These are phyloP conservation scores for Pestalotiopsis sp. DNA, from an alignment of 2,329 filamentous ascomycete genomes.

Conservation along the genomic window DNA sequence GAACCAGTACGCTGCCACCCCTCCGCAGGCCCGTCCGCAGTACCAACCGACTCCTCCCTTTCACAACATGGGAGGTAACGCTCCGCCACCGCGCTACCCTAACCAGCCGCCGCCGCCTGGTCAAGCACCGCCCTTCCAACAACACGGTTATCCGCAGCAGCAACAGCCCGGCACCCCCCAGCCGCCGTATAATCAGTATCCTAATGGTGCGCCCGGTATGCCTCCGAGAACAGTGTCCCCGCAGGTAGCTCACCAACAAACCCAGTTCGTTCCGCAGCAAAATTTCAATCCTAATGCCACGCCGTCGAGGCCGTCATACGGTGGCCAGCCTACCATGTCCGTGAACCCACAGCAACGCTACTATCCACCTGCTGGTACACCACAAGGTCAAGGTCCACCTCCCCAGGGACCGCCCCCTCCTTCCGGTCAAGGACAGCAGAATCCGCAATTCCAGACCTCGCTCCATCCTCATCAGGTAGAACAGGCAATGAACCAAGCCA, in stretches of 20 bases:
- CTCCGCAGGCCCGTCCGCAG: slow-evolving; percentile 44
- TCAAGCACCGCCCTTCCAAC: slow-evolving; percentile 24
- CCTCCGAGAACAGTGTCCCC: slow-evolving; percentile 32
- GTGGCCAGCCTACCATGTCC: slow-evolving; percentile 27
- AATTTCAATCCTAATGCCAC: slow-evolving; percentile 28
- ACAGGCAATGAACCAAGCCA: slow-evolving; percentile 35
- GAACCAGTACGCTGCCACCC: slow-evolving; percentile 45
- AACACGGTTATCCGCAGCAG: slow-evolving; percentile 29
- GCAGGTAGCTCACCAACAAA: slow-evolving; percentile 30
- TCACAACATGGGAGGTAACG: slow-evolving; percentile 42
- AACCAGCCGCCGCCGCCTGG: slow-evolving; percentile 24
- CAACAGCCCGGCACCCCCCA: slow-evolving; percentile 30
- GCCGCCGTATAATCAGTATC: slow-evolving; percentile 28
- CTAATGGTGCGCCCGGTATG: slow-evolving; percentile 27
- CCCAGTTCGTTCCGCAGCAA: slow-evolving; percentile 29
- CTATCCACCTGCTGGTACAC: slow-evolving; percentile 26
- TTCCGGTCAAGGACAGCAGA: slow-evolving; percentile 24
- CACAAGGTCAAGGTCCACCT: slow-evolving; percentile 15
- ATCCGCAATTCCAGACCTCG: slow-evolving; percentile 31
- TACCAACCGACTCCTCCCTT: slow-evolving; percentile 41
- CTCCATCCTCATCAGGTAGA: slow-evolving; percentile 32
- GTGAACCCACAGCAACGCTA: slow-evolving; percentile 27
- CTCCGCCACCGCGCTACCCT: slow-evolving; percentile 35
- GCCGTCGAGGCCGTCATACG: slow-evolving; percentile 29
- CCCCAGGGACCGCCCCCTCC: slow-evolving; percentile 20